A percentile compares a stretch with the other conserved stretches of the same genome.
Conservation (phyloP, 2,329 filamentous ascomycete species). For the Curvularia verruculosa region DNA sequence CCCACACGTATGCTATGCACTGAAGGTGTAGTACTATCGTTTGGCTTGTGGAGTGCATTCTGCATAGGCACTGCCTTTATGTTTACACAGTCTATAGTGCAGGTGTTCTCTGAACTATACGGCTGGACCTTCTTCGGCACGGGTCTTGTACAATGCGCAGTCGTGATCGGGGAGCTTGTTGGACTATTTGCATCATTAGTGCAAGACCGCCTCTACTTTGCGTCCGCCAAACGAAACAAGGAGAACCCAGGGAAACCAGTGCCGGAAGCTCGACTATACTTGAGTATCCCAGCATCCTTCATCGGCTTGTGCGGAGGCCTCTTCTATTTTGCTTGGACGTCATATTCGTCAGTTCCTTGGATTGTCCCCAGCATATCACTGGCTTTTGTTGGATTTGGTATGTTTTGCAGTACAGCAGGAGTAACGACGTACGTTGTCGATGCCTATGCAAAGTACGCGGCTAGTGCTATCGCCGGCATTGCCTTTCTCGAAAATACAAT, state of each 20-base stretch:
- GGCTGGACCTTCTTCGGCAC: conserved; percentile 50
- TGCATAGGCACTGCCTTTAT: conserved; percentile 56
- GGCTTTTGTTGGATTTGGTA: conserved; percentile 57
- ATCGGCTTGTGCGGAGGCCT: conserved; percentile 57
- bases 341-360: conserved; percentile 54
- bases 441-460: conserved; percentile 58
- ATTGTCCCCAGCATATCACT: conserved; percentile 56
- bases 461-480: conserved; percentile 57
- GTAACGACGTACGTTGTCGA: conserved; percentile 59
- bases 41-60: conserved; percentile 58
- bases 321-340: conserved; percentile 60
- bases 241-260: conserved; percentile 50
- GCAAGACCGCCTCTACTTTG: conserved; percentile 51
- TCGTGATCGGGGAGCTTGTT: conserved; percentile 55
- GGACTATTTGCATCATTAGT: conserved; percentile 49
- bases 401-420: conserved; percentile 54
- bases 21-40: conserved; percentile 57
- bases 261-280: conserved; percentile 56
- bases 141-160: conserved; percentile 54
- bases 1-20: conserved; percentile 54
- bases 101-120: conserved; percentile 52
- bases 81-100: conserved; percentile 57
- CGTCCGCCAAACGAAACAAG: conserved; percentile 47
- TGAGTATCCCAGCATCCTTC: conserved; percentile 53
- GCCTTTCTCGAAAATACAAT: conserved; percentile 58